These are phyloP conservation scores for Omphalotus guepiniiformis DNA, from an alignment of 768 basidiomycete genomes.

Conservation along the genomic window DNA sequence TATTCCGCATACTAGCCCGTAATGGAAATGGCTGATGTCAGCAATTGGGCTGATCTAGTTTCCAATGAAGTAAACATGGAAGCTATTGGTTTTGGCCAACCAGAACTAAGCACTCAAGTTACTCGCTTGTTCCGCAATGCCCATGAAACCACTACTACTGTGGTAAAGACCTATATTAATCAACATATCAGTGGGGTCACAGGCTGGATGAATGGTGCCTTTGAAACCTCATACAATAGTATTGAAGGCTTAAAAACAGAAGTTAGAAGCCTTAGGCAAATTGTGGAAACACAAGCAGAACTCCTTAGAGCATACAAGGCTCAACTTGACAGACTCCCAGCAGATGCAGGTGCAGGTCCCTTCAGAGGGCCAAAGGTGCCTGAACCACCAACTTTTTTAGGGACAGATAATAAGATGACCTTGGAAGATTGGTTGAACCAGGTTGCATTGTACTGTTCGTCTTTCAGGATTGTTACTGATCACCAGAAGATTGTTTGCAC, in stretches of 20 bases:
- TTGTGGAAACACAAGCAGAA: background rate
- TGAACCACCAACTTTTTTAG: background rate
- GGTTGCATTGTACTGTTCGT: background rate
- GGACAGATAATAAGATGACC: background rate
- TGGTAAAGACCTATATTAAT: background rate
- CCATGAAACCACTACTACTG: background rate
- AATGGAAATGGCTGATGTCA: background rate
- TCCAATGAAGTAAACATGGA: background rate
- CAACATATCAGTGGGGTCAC: background rate
- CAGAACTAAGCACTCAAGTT: background rate
- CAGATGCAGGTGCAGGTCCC: too few species aligned
- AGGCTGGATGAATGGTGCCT: background rate
- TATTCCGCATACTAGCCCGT: background rate
- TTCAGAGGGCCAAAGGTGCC: background rate
- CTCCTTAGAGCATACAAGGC: background rate
- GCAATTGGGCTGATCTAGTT: background rate
- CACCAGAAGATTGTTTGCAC: constrained; percentile 1
- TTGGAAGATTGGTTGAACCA: constrained; percentile 3
- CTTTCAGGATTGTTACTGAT: background rate
- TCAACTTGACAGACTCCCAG: background rate
- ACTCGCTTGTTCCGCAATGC: background rate
- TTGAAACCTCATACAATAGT: background rate
- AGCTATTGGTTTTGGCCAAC: background rate
- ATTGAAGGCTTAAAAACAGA: background rate
- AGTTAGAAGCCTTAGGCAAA: background rate